A percentile compares a stretch with the other conserved stretches of the same genome.
phyloP scores from a whole-genome alignment of 1,284 basidiomycete genomes.

The Inonotus hispidus region DNA sequence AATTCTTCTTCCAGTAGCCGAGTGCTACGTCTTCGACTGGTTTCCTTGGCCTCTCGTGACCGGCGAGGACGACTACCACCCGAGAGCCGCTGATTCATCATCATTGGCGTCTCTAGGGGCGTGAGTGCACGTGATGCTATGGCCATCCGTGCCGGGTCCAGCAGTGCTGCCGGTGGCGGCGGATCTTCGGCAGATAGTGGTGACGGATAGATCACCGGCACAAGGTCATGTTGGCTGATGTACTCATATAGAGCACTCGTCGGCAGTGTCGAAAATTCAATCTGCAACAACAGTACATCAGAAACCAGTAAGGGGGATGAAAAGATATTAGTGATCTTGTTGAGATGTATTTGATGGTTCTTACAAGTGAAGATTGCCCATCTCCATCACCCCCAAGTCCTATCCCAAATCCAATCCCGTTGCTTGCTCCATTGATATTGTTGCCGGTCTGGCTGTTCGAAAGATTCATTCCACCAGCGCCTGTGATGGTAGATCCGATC shows the following conservation, averaged over 20 bases:
- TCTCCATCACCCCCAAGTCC: conserved; percentile 7
- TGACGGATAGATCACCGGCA: conserved; percentile 62
- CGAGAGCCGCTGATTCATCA: background rate
- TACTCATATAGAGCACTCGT: conserved; percentile 58
- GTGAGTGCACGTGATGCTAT: conserved; percentile 40
- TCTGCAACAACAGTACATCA: conserved; percentile 46
- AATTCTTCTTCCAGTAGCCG: conserved; percentile 59
- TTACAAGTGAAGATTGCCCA: conserved; percentile 7
- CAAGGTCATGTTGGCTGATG: conserved; percentile 61
- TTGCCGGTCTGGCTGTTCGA: background rate
- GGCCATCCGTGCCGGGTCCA: conserved; percentile 39
- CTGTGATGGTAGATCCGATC: background rate
- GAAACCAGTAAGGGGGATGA: background rate
- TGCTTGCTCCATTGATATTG: background rate
- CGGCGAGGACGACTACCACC: conserved; percentile 60
- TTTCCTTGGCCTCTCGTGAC: conserved; percentile 32
- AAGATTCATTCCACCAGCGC: background rate
- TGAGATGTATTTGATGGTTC: background rate
- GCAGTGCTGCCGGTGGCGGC: conserved; percentile 55
- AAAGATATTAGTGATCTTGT: background rate
- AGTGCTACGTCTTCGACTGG: conserved; percentile 57
- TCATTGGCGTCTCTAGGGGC: conserved; percentile 31
- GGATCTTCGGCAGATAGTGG: conserved; percentile 63
- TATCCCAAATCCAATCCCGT: background rate
- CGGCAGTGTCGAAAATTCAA: conserved; percentile 66